Base-by-base conservation (phyloP, 495 filamentous ascomycete genomes). In the Aspergillus asperescens region DNA sequence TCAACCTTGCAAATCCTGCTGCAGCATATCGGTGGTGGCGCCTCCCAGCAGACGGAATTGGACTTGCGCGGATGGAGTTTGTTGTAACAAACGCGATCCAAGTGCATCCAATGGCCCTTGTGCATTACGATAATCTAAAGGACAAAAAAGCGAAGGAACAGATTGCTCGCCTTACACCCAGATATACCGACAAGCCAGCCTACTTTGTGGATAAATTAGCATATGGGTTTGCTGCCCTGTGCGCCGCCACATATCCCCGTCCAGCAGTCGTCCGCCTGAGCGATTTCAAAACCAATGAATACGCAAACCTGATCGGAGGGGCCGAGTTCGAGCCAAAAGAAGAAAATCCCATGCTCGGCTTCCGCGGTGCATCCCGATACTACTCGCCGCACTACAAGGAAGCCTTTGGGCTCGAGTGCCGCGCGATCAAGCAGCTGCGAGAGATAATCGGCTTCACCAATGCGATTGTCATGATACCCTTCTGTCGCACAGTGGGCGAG, bases 221-320 rank as follows among this genome's bases (percentile, higher is more conserved):
- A 5, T 66, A 48, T 43, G 66, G 62, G 4, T 61, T 71, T 37
- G 68, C 66, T 8, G 53, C 66, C 8, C 64, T 71, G 5, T 71
- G 66, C 41, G 64, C 68, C 1, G 55, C 62, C 27, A 42, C 65
- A 10, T 64, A 61, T 31, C 68, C 68, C 10, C 57, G 55, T 40
- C 68, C 66, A 3, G 62, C 63, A 22, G 63, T 71, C 45, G 46
- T 71, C 46, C 68, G 68, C 31, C 48, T 71, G 50, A 69, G 66
- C 52, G 68, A 71, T 54, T 71, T 69, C 61, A 71, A 71, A 48
- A 71, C 68, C 1, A 71, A 69, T 52, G 68, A 69, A 45, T 71
- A 71, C 54, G 66, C 68, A 1, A 50, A 56, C 29, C 66, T 71
- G 20, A 59, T 71, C 45, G 68, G 68, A 23, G 68, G 68, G 19